Evolutionary conservation across 1,284 basidiomycete genomes (phyloP).

Genomic region (Athelia sp.): DNA sequence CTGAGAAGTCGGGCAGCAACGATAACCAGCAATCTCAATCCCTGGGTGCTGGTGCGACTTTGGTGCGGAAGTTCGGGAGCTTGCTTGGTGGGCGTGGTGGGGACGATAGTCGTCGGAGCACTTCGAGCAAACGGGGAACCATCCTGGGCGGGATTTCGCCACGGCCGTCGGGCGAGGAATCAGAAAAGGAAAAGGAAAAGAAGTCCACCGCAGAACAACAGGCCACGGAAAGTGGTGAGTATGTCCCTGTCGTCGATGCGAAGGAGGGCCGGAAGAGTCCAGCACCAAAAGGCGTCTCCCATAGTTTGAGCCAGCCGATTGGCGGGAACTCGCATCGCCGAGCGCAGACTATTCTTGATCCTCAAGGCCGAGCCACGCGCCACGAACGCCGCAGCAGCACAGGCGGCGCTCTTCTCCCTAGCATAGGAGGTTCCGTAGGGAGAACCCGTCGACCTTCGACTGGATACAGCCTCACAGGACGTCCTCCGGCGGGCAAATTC

Average conservation of each 20-base stretch:
- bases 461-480: conserved; percentile 38
- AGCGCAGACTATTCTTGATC: conserved; percentile 70
- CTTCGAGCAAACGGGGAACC: conserved; percentile 38
- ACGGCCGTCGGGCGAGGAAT: conserved; percentile 36
- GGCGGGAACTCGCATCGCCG: conserved; percentile 51
- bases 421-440: conserved; percentile 52
- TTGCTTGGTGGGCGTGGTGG: conserved; percentile 45
- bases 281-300: conserved; percentile 26
- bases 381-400: conserved; percentile 78
- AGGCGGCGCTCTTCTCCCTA: conserved; percentile 50
- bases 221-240: conserved; percentile 19
- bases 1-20: conserved; percentile 27
- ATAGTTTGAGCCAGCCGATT: conserved; percentile 54
- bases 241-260: conserved; percentile 18
- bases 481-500: conserved; percentile 45
- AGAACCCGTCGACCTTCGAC: conserved; percentile 64
- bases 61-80: conserved; percentile 71
- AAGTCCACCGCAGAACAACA: conserved; percentile 14
- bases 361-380: conserved; percentile 47
- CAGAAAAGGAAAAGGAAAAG: conserved; percentile 37
- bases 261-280: conserved; percentile 15
- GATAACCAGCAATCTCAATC: conserved; percentile 52
- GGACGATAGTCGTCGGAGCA: conserved; percentile 26
- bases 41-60: conserved; percentile 55
- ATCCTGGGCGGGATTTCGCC: conserved; percentile 45